Base-by-base conservation (phyloP, 75 land plant genomes). In the Selaginella tamariscina region DNA sequence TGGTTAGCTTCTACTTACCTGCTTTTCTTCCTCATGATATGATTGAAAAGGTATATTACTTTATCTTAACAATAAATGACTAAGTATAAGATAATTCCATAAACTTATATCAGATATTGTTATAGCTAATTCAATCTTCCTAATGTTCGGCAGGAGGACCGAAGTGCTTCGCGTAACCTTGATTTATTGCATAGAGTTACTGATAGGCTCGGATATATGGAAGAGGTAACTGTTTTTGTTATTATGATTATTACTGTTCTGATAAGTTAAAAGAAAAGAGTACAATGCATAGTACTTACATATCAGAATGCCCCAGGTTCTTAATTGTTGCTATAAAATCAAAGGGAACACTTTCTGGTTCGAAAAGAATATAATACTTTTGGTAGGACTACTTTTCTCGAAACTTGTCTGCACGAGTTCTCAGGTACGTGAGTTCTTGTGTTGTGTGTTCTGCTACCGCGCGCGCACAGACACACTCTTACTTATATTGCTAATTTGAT, bases 1-100 rank as follows among this genome's bases (percentile, higher is more conserved):
- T 87, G 69, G 73, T 91, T 62, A 80, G 82, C 57, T 83, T 69
- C 57, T 91, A 87, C 62, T 70, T 77, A 13, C 79, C 79, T n/a
- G 23, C 30, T 15, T 33, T 54, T 59, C n/a, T 77, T 15, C 79
- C 79, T 26, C 70, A 64, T 23, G 49, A 49, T 27, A 75, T 71
- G 21, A 65, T 73, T 11, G 30, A 56, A 28, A n/a, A n/a, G n/a
- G n/a, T n/a, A n/a, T n/a, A n/a, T n/a, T n/a, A n/a, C n/a, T n/a
- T n/a, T n/a, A n/a, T n/a, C n/a, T n/a, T n/a, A n/a, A n/a, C n/a
- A n/a, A n/a, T n/a, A n/a, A n/a, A n/a, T n/a, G n/a, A n/a, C n/a
- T n/a, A n/a, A n/a, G n/a, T n/a, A n/a, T n/a, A n/a, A n/a, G n/a
- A n/a, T n/a, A n/a, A n/a, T n/a, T n/a, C n/a, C n/a, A n/a, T n/a